Base-by-base conservation (phyloP, 1,284 basidiomycete species). In the Heliocybe sulcata region DNA sequence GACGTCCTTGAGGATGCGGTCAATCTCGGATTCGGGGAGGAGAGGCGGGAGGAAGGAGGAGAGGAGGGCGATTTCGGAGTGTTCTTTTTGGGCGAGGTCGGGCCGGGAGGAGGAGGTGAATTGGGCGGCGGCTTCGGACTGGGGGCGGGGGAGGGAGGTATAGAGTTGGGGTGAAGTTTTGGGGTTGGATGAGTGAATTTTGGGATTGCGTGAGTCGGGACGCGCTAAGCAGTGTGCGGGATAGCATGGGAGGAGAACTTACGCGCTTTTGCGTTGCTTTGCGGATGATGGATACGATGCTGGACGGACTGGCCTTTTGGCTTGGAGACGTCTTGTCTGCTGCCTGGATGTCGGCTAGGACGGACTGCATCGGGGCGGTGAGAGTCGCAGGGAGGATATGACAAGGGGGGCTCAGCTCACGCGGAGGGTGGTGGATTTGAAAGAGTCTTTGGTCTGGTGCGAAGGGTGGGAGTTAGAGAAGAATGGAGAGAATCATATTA, bases 31-130 rank as follows among this genome's bases (percentile, higher is more conserved):
- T 57, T 75, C 75, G 22, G 80, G 69, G 19, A 88, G 70, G 54
- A 80, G 70, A 2, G 85, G 75, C 2, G 87, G 87, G 16, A 89
- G 64, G 63, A 83, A 81, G 42, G 68, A 65, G 20, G 76, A 67
- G 47, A 90, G 68, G 25, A 86, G 64, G 42, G 72, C 68, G 19
- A 72, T 80, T 69, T 90, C 87, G 31, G 66, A 67, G 3, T 68
- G 63, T 67, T 89, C 86, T 59, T 82, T 82, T 51, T 77, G 75
- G 25, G 83, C 87, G 35, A 90, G 76, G 56, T 90, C 87, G 1
- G 69, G 67, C 38, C 87, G 77, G 9, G 76, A 72, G n/a, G 82
- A 83, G 60, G 76, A 69, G 4, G 61, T 60, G 59, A 79, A 90
- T 60, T 82, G 78, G 19, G 66, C 60, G 11, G 80, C 82, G 45